phyloP scores from a whole-genome alignment of 352 stramenopile genomes.

The Phytopythium chamaehyphon region DNA sequence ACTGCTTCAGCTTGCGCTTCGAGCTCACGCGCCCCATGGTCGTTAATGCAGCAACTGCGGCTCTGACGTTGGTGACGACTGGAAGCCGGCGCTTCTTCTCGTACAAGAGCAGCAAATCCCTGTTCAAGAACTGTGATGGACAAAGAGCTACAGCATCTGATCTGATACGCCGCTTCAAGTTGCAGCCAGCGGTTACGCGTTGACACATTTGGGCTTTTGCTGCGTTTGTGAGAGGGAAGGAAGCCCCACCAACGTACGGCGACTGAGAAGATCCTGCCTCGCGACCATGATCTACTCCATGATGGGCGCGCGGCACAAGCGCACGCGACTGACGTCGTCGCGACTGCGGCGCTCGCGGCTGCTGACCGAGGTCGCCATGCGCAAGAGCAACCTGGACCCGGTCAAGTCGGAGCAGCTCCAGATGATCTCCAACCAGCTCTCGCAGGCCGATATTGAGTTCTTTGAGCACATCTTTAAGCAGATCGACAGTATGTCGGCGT shows the following conservation, averaged over 20 bases:
- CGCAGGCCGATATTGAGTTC: conserved; percentile 50
- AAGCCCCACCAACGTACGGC: too few species aligned
- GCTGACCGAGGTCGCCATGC: conserved; percentile 55
- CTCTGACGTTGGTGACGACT: conserved; percentile 8
- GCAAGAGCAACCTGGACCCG: conserved; percentile 58
- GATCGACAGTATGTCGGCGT: conserved; percentile 41
- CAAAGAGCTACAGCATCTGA: background rate
- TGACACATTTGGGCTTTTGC: too few species aligned
- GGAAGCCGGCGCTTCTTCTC: conserved; percentile 12
- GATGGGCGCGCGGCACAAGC: conserved; percentile 37
- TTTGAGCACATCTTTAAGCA: conserved; percentile 69
- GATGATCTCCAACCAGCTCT: conserved; percentile 52
- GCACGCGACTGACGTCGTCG: conserved; percentile 40
- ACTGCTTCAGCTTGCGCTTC: conserved; percentile 86
- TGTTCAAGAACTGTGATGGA: background rate
- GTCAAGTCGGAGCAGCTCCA: conserved; percentile 59
- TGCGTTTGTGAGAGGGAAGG: too few species aligned
- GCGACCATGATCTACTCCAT: conserved; percentile 3
- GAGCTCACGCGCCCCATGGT: conserved; percentile 60
- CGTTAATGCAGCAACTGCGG: background rate
- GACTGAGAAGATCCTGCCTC: too few species aligned
- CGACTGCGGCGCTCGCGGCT: conserved; percentile 48
- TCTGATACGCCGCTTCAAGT: conserved; percentile 1
- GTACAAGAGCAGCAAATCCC: conserved; percentile 8
- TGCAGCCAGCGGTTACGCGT: background rate